Evolutionary conservation across 768 basidiomycete species (phyloP).

Genomic region (Rhizopogon vesiculosus): DNA sequence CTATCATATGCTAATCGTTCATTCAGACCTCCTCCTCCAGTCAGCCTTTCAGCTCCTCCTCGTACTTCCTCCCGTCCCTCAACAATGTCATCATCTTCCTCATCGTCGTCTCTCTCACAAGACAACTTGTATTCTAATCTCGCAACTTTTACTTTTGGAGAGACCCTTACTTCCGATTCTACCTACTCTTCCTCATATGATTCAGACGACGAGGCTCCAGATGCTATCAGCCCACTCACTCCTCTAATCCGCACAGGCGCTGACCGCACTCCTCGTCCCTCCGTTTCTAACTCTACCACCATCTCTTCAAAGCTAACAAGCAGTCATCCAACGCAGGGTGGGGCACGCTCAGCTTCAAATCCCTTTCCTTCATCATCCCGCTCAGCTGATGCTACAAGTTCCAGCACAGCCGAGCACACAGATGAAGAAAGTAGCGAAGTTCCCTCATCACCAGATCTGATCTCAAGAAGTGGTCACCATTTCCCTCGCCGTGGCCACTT

Average conservation of each 20-base stretch:
- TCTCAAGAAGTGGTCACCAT: constrained; percentile 4
- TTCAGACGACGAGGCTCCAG: constrained; percentile 14
- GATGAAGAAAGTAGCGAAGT: constrained; percentile 33
- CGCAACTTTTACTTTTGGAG: constrained; percentile 39
- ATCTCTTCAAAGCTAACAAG: constrained; percentile 10
- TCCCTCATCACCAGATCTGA: constrained; percentile 25
- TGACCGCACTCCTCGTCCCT: constrained; percentile 43
- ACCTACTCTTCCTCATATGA: constrained; percentile 6
- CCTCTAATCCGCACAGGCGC: constrained; percentile 19
- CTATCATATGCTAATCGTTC: not conserved
- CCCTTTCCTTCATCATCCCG: constrained; percentile 9
- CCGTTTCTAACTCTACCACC: constrained; percentile 25
- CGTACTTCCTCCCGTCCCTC: not conserved
- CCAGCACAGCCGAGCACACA: constrained; percentile 6
- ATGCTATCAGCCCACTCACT: constrained; percentile 35
- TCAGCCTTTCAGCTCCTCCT: not conserved
- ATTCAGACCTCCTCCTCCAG: not conserved
- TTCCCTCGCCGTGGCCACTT: constrained; percentile 16
- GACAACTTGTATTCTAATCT: constrained; percentile 34
- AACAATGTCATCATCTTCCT: not conserved
- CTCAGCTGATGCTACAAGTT: not conserved
- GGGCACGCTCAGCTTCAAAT: constrained; percentile 21
- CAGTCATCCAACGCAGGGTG: constrained; percentile 31
- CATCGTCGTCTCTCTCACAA: not conserved
- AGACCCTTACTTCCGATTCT: constrained; percentile 17